Percentiles rank a stretch among this genome's conserved stretches.
These are phyloP conservation scores for Pleurozium schreberi DNA, from an alignment of 225 moss, liverwort and hornwort species.

Conservation along the genomic window DNA sequence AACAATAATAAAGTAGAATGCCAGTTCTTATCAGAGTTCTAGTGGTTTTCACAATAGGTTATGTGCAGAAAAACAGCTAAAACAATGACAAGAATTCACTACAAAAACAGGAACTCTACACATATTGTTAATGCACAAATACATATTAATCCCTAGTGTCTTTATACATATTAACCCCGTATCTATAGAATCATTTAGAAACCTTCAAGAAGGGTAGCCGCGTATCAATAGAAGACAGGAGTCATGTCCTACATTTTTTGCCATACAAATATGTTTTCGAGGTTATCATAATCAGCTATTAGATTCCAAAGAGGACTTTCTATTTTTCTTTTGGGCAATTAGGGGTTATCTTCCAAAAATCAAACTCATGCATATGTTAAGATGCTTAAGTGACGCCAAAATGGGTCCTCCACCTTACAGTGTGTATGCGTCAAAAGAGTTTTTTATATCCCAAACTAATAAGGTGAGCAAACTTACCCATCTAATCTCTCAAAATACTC, in stretches of 20 bases:
- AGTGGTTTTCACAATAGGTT: neutral
- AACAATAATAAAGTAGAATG: neutral
- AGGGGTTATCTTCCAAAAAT: neutral
- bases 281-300: neutral
- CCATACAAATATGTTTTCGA: neutral
- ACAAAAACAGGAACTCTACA: neutral
- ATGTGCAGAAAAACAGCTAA: neutral
- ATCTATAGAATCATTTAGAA: neutral
- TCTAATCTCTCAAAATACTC: conserved; percentile 65
- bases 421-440: neutral
- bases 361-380: neutral
- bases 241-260: neutral
- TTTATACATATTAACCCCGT: too few relatives aligned
- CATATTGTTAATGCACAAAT: neutral
- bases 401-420: neutral
- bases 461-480: conserved; percentile 37
- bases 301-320: neutral
- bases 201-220: neutral
- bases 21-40: neutral
- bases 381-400: neutral
- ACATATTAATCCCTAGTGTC: too few relatives aligned
- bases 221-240: neutral
- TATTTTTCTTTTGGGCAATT: neutral
- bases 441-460: neutral
- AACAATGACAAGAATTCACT: neutral